Conservation (phyloP, 1,284 basidiomycete species). For the Microbotryum violaceum region DNA sequence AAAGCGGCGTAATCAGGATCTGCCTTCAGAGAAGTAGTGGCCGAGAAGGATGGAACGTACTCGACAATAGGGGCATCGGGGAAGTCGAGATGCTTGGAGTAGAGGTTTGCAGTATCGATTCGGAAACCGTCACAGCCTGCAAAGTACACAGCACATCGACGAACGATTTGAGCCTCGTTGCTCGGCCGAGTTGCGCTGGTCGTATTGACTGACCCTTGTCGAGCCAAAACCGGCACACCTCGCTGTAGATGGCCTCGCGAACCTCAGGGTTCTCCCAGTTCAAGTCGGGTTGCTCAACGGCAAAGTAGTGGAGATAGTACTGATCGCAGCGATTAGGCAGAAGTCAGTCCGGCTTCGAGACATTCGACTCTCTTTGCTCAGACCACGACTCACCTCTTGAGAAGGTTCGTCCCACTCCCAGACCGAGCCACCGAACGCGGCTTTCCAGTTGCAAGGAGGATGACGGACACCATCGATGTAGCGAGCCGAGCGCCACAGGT, state of each 20-base stretch:
- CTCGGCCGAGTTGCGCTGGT: too few relatives aligned
- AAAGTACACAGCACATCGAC: too few relatives aligned
- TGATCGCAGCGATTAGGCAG: not conserved
- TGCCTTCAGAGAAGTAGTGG: too few relatives aligned
- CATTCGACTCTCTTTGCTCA: not conserved
- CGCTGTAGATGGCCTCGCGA: conserved; percentile 43
- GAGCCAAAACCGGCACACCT: conserved; percentile 65
- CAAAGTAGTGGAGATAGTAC: conserved; percentile 67
- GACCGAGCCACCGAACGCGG: conserved; percentile 60
- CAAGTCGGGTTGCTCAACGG: conserved; percentile 63
- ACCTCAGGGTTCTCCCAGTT: conserved; percentile 60
- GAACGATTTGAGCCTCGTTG: too few relatives aligned
- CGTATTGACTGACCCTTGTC: conserved; percentile 38
- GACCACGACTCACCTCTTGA: conserved; percentile 43
- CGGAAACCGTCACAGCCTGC: conserved; percentile 66
- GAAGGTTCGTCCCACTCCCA: conserved; percentile 66
- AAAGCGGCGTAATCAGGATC: too few relatives aligned
- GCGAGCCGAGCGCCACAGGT: conserved; percentile 5
- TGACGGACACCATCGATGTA: conserved; percentile 46
- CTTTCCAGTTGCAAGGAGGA: conserved; percentile 67
- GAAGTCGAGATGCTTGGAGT: conserved; percentile 28
- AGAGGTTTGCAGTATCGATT: conserved; percentile 20
- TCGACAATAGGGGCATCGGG: conserved; percentile 37
- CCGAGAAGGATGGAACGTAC: not conserved
- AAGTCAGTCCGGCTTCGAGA: too few relatives aligned